Conservation (phyloP, 2,329 filamentous ascomycete species). For the Grosmannia huntii region DNA sequence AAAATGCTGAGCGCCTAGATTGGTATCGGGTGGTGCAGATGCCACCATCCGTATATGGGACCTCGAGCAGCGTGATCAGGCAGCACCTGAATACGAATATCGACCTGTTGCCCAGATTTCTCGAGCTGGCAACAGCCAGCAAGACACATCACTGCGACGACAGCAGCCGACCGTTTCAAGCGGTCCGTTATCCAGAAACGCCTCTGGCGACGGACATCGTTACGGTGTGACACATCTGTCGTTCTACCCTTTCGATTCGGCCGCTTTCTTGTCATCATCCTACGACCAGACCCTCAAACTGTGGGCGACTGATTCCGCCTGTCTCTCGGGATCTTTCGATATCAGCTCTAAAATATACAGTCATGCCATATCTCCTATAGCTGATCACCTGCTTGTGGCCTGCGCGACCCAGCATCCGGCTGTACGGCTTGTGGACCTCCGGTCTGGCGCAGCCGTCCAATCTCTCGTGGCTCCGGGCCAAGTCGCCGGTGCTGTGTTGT, state of each 20-base stretch:
- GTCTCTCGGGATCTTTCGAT: constrained; percentile 52
- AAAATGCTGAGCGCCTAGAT: constrained; percentile 27
- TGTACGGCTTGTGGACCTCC: constrained; percentile 74
- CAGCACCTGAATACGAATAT: constrained; percentile 33
- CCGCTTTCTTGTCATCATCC: constrained; percentile 63
- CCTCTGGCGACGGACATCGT: constrained; percentile 30
- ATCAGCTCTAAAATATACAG: constrained; percentile 59
- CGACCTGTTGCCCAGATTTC: constrained; percentile 39
- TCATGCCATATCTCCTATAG: constrained; percentile 63
- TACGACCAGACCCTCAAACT: constrained; percentile 69
- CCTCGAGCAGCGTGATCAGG: constrained; percentile 47
- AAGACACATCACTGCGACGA: neutral
- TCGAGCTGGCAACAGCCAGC: constrained; percentile 19
- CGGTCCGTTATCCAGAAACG: neutral
- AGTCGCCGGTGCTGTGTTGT: constrained; percentile 47
- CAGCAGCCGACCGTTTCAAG: neutral
- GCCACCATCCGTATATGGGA: constrained; percentile 81
- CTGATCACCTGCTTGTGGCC: constrained; percentile 66
- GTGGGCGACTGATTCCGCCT: constrained; percentile 53
- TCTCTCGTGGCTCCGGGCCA: constrained; percentile 51
- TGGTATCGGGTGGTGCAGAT: constrained; percentile 78
- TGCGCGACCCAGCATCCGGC: constrained; percentile 78
- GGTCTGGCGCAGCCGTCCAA: constrained; percentile 65
- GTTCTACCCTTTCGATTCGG: constrained; percentile 68
- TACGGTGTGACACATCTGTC: constrained; percentile 64